These are phyloP conservation scores for Stevia rebaudiana DNA, from an alignment of 140 eudicot genomes.

Conservation along the genomic window DNA sequence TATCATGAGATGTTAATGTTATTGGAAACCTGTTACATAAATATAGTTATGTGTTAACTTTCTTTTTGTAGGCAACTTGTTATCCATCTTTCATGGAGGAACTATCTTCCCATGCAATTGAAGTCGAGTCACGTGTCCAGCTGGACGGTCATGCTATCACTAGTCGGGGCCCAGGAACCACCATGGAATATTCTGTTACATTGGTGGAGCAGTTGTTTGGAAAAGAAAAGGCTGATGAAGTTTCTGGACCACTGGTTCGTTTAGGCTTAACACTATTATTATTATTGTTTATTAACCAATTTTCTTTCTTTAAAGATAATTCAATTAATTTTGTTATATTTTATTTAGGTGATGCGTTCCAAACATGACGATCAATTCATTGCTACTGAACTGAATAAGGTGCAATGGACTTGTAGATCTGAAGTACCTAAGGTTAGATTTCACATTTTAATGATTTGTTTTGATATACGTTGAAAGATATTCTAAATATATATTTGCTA, in stretches of 20 bases:
- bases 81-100: slow-evolving; percentile 92
- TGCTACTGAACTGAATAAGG: slow-evolving; percentile 55
- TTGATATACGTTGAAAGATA: not conserved
- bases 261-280: not conserved
- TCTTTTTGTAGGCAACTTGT: slow-evolving; percentile 74
- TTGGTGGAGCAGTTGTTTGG: slow-evolving; percentile 73
- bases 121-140: slow-evolving; percentile 87
- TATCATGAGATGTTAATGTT: not conserved
- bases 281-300: slow-evolving; percentile 1
- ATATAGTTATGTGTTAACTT: not conserved
- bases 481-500: slow-evolving; percentile 14
- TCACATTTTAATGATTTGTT: not conserved
- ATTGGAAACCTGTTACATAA: slow-evolving; percentile 6
- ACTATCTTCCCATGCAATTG: slow-evolving; percentile 58
- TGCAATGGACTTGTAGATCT: slow-evolving; percentile 53
- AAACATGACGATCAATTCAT: slow-evolving; percentile 58
- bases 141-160: slow-evolving; percentile 77
- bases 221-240: slow-evolving; percentile 79
- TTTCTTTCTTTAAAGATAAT: not conserved
- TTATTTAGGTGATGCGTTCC: slow-evolving; percentile 63
- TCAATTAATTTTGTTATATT: not conserved
- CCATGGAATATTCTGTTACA: slow-evolving; percentile 82
- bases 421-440: slow-evolving; percentile 57
- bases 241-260: slow-evolving; percentile 75
- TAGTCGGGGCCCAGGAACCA: slow-evolving; percentile 93